A percentile compares a stretch with the other conserved stretches of the same genome.
Evolutionary conservation across 2,329 filamentous ascomycete genomes (phyloP).

Genomic region (Aspergillus fijiensis): DNA sequence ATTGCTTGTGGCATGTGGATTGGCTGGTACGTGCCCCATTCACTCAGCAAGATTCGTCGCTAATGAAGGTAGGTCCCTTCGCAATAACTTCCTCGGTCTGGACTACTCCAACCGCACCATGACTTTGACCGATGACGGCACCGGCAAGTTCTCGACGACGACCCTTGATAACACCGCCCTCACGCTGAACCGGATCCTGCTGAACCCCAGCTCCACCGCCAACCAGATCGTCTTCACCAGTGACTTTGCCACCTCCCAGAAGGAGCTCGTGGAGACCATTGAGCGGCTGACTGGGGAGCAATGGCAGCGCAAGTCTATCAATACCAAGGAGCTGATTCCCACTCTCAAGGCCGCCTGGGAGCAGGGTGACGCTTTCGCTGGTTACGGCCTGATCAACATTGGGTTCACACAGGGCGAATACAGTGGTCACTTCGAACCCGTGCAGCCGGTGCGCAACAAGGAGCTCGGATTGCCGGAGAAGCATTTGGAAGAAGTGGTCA

Average conservation of each 20-base stretch:
- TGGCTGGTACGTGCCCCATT: slow-evolving; percentile 8
- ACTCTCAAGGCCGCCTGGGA: slow-evolving; percentile 4
- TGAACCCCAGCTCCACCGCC: slow-evolving; percentile 7
- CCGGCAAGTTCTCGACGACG: slow-evolving; percentile 10
- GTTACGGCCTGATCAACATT: slow-evolving; percentile 13
- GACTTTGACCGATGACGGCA: slow-evolving; percentile 10
- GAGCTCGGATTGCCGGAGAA: slow-evolving; percentile 12
- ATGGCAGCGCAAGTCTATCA: slow-evolving; percentile 12
- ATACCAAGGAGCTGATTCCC: slow-evolving; percentile 8
- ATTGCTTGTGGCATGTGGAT: slow-evolving; percentile 18
- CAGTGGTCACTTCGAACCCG: slow-evolving; percentile 10
- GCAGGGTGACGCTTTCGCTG: slow-evolving; percentile 8
- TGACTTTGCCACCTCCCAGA: slow-evolving; percentile 16
- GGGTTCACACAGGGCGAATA: slow-evolving; percentile 12
- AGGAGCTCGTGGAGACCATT: slow-evolving; percentile 13
- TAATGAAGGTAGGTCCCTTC: slow-evolving; percentile 2
- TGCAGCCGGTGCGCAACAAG: slow-evolving; percentile 1
- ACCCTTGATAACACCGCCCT: slow-evolving; percentile 14
- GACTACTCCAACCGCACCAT: slow-evolving; percentile 7
- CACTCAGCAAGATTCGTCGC: background rate
- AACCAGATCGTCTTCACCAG: slow-evolving; percentile 18
- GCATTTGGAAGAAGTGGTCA: slow-evolving; percentile 9
- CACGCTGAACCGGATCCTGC: slow-evolving; percentile 12
- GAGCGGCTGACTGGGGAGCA: slow-evolving; percentile 11
- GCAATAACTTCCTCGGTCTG: slow-evolving; percentile 13